Base-by-base conservation (phyloP, 2,329 filamentous ascomycete genomes). In the Sclerotinia sclerotiorum region DNA sequence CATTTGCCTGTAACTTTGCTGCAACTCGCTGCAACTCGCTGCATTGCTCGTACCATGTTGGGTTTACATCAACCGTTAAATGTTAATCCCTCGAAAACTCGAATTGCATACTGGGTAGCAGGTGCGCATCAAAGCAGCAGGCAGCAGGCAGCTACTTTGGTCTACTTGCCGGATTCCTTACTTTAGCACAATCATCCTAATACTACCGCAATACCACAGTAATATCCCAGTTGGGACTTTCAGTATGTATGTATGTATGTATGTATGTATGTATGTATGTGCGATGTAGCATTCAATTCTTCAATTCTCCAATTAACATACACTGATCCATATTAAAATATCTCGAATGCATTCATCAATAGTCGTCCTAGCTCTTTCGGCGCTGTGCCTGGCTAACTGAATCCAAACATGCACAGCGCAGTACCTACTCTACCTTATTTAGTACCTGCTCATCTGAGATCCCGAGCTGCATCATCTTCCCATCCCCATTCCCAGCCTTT, bases 31-130 rank as follows among this genome's bases (percentile, higher is more conserved):
- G 52, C 52, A 5, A 21, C 32, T 55, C 52, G 27, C 27, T 55
- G 52, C 52, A 55, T 55, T 46, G 29, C 56, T 60, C 56, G 56
- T 60, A 46, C 56, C 56, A 60, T 60, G 42, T 27, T 60, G 56
- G 56, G 56, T 60, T 60, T 60, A 27, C 35, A 44, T 35, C 27
- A 32, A n/a, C 52, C 3, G 52, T 55, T 35, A 15, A 21, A 29
- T n/a, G 5, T 21, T 21, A n/a, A 55, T 6, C 8, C 51, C 24
- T 21, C 27, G 51, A 54, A 17, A 15, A 21, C 51, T 11, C 19
- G 46, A 5, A 5, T 21, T 54, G 5, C 39, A 11, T 54, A 15
- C 10, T 15, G 15, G 39, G 39, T 42, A 21, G 29, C 52, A 35
- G 35, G 7, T 35, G 10, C 35, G 15, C 52, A 54, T 10, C 52